A percentile compares a stretch with the other conserved stretches of the same genome.
Evolutionary conservation across 495 filamentous ascomycete species (phyloP).

Genomic region (Aspergillus steynii): DNA sequence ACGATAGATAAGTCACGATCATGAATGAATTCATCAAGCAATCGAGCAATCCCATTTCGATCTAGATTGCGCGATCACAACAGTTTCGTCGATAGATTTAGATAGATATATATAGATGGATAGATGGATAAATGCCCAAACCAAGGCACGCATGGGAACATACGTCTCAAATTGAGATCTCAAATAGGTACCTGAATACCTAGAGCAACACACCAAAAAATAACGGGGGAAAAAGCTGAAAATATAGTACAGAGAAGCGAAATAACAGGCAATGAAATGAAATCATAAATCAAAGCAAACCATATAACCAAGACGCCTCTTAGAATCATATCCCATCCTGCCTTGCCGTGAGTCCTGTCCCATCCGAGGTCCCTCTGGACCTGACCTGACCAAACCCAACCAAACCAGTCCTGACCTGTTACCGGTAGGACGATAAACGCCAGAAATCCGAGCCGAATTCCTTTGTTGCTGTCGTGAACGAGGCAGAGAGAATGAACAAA

Average conservation of each 20-base stretch:
- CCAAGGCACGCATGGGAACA: no score
- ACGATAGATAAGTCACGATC: no score
- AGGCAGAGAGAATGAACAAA: slow-evolving; percentile 3
- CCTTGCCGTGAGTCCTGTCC: no score
- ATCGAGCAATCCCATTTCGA: no score
- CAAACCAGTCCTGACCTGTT: not conserved
- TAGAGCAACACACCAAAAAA: slow-evolving; percentile 5
- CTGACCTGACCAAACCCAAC: not conserved
- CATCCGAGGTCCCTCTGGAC: no score
- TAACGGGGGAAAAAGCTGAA: not conserved
- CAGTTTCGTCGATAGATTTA: no score
- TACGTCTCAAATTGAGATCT: no score
- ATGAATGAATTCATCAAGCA: no score
- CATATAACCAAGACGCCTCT: not conserved
- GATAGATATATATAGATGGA: no score
- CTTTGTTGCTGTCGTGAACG: not conserved
- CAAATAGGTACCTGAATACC: no score
- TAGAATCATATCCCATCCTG: not conserved
- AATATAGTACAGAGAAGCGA: not conserved
- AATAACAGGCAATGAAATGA: not conserved
- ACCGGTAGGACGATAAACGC: not conserved
- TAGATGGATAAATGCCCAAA: no score
- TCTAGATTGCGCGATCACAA: no score
- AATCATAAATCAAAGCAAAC: not conserved
- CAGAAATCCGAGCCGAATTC: not conserved